Evolutionary conservation across 352 stramenopile species (phyloP), one percentile per base, ranked within the genome.

Genomic region (Phytophthora macrochlamydospora): DNA sequence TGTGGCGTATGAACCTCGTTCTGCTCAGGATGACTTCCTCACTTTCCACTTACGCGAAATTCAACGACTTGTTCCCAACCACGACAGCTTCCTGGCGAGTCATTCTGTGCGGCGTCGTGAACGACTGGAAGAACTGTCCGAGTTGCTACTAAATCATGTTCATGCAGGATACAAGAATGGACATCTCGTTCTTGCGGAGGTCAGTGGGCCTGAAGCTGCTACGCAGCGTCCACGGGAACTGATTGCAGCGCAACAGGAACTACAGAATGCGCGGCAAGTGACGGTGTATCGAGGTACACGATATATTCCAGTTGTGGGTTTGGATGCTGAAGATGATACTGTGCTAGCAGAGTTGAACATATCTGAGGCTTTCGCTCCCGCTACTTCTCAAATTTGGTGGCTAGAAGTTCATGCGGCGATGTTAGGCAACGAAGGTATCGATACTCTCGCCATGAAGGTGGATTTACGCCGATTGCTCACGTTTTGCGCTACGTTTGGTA

Each of bases 81-180:
- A 88, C 49, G 69, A 83, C 1, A 69, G 73, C 14, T 64, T 61
- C 48, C 53, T 67, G 7, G 54, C 52, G 3, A 44, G 28, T 4
- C 45, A 75, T 48, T 65, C 58, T n/a, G 70, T 79, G 7, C 59
- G 69, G 2, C 73, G 71, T 31, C 67, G 69, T 4, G 66, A 89
- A 48, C 60, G 78, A 8, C 61, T 79, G 14, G 46, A 78, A 40
- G 78, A 74, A 18, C 37, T 93, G 12, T 78, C 76, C 0, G 80
- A 89, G 18, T 33, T 81, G 8, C 59, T 93, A 7, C 54, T 88
- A 13, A n/a, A 28, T 1, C 63, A 83, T 12, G 49, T 86, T 13
- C 77, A 83, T 8, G 76, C 83, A 1, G 83, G 85, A 13, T 92
- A 86, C 65, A 93, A 92, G 67, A 84, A 88, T 32, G 83, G 83